phyloP scores from a whole-genome alignment of 352 stramenopile species.

The Pythium vanterpoolii region DNA sequence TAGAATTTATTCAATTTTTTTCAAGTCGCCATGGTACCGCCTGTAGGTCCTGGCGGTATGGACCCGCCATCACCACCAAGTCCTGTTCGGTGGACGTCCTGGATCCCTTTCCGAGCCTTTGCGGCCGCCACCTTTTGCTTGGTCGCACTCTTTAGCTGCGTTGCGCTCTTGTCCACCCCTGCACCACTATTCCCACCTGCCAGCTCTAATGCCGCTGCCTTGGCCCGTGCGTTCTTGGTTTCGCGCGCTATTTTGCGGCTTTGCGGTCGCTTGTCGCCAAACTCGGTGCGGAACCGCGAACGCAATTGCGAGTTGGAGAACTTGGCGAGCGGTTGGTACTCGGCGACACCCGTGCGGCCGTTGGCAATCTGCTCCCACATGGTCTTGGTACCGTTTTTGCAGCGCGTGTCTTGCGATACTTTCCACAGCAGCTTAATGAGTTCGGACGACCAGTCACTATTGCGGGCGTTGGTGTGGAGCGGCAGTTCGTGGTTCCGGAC shows the following conservation, averaged over 20 bases:
- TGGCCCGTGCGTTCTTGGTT: conserved; percentile 22
- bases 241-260: conserved; percentile 27
- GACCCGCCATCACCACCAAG: background rate
- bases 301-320: conserved; percentile 75
- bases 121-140: conserved; percentile 17
- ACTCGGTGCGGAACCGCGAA: conserved; percentile 73
- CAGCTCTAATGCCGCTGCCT: conserved; percentile 11
- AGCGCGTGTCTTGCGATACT: conserved; percentile 67
- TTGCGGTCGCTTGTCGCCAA: conserved; percentile 74
- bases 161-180: background rate
- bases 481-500: conserved; percentile 61
- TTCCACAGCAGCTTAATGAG: conserved; percentile 69
- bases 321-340: conserved; percentile 67
- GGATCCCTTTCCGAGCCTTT: conserved; percentile 9
- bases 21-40: conserved; percentile 7
- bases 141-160: conserved; percentile 13
- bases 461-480: conserved; percentile 35
- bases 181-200: background rate
- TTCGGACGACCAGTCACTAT: conserved; percentile 63
- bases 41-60: background rate
- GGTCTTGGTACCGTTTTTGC: conserved; percentile 68
- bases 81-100: conserved; percentile 11
- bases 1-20: background rate
- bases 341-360: conserved; percentile 62
- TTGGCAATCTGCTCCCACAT: conserved; percentile 78